Conservation (phyloP, 2,329 filamentous ascomycete species). For the Calonectria montana region DNA sequence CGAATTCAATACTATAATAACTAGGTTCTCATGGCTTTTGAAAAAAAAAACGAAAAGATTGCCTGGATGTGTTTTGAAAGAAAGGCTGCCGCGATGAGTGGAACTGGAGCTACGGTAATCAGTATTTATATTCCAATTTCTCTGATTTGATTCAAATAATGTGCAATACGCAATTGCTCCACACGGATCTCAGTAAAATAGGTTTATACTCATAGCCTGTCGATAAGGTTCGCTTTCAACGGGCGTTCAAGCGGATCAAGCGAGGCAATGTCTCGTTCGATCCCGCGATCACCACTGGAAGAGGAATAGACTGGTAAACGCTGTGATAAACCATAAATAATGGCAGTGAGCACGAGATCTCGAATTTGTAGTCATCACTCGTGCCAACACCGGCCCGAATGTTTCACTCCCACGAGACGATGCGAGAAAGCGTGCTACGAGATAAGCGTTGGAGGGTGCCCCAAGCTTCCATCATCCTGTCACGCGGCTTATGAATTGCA, state of each 20-base stretch:
- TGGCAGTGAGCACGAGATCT: neutral
- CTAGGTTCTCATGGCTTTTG: too few species aligned
- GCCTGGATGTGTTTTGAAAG: too few species aligned
- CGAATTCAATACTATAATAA: too few species aligned
- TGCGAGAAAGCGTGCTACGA: neutral
- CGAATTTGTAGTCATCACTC: neutral
- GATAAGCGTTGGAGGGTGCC: neutral
- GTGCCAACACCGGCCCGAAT: neutral
- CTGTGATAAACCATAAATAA: neutral
- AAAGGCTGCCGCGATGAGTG: too few species aligned
- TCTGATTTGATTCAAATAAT: too few species aligned
- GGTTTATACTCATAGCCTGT: neutral
- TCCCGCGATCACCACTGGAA: neutral
- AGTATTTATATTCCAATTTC: too few species aligned
- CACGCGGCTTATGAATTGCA: neutral
- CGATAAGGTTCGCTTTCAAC: too few species aligned
- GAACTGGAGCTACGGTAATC: too few species aligned
- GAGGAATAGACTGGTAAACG: neutral
- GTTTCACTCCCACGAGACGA: neutral
- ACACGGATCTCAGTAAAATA: too few species aligned
- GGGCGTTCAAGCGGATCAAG: neutral
- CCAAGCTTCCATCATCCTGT: neutral
- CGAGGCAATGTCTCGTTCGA: too few species aligned
- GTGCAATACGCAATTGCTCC: too few species aligned
- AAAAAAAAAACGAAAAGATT: too few species aligned